Base-by-base conservation (phyloP, 228 moss, liverwort and hornwort genomes). In the Sphagnum magellanicum region DNA sequence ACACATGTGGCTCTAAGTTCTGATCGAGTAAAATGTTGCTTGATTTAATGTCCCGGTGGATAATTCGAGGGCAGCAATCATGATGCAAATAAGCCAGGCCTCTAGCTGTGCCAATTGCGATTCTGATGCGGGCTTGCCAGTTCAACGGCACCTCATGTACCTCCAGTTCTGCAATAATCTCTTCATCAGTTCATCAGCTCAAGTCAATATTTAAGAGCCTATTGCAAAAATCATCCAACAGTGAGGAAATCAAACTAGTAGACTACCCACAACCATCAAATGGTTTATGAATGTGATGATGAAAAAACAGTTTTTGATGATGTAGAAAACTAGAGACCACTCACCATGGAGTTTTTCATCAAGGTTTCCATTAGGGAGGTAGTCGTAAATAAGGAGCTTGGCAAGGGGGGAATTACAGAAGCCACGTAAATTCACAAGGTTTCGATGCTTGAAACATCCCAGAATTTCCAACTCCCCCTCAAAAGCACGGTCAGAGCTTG, bases 401-500 rank as follows among this genome's bases (percentile, higher is more conserved):
- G 92, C 86, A 53, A 81, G 69, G 48, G 92, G 90, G 46, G 88
- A 88, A 68, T 90, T 92, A 85, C 94, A 92, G 77, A 88, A 95
- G 62, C 94, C 94, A 50, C 92, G 84, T 69, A 95, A 71, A 73
- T 92, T 92, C 51, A 95, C 94, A 55, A 95, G 83, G 68, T 95
- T 95, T 72, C 90, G 78, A 74, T 95, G 94, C 85, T 92, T 95
- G 72, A 95, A 88, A 76, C 88, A 90, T 8, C 94, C 94, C 67
- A 95, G 71, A 53, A 90, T 92, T 71, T 92, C 90, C 63, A 95
- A 68, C 68, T 95, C 94, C 73, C 88, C 74, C 67, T 91, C 94
- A 60, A 94, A 94, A 50, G 90, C 79, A 59, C 90, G 89, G 61
- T 88, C 94, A 63, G 94, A 89, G 49, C 79, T 82, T 52, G 75